A percentile compares a stretch with the other conserved stretches of the same genome.
Evolutionary conservation across 441 rosid genomes (phyloP).

Genomic region (Erodium trifolium): DNA sequence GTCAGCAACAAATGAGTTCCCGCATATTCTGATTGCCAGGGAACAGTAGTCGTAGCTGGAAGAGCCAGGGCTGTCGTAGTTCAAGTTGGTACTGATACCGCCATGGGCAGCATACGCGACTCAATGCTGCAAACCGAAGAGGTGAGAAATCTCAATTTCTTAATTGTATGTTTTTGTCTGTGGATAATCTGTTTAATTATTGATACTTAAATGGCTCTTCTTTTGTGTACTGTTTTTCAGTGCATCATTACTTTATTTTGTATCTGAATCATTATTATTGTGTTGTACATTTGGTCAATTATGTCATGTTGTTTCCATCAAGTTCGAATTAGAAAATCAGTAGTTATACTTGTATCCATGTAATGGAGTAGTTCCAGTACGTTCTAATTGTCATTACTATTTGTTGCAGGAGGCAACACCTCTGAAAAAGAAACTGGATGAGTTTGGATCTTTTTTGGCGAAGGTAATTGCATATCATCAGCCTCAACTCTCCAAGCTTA

Average conservation of each 20-base stretch:
- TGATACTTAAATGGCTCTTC: not conserved
- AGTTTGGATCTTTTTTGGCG: conserved; percentile 95
- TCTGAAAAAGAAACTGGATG: conserved; percentile 93
- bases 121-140: conserved; percentile 91
- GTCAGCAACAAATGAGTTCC: conserved; percentile 16
- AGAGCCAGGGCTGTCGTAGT: conserved; percentile 91
- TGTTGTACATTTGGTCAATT: not conserved
- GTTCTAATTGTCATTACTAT: conserved; percentile 15
- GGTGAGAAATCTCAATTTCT: conserved; percentile 38
- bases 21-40: conserved; percentile 51
- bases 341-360: not conserved
- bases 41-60: conserved; percentile 85
- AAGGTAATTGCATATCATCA: conserved; percentile 47
- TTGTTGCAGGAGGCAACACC: conserved; percentile 85
- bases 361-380: conserved; percentile 1
- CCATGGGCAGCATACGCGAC: conserved; percentile 97
- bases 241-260: not conserved
- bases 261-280: not conserved
- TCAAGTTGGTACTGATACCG: conserved; percentile 92
- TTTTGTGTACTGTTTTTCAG: not conserved
- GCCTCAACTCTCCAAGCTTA: not conserved
- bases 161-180: conserved; percentile 17
- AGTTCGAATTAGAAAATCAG: conserved; percentile 3
- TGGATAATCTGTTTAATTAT: not conserved
- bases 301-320: conserved; percentile 4